Evolutionary conservation across 106 monocot genomes (phyloP).

Genomic region (Posidonia australis): DNA sequence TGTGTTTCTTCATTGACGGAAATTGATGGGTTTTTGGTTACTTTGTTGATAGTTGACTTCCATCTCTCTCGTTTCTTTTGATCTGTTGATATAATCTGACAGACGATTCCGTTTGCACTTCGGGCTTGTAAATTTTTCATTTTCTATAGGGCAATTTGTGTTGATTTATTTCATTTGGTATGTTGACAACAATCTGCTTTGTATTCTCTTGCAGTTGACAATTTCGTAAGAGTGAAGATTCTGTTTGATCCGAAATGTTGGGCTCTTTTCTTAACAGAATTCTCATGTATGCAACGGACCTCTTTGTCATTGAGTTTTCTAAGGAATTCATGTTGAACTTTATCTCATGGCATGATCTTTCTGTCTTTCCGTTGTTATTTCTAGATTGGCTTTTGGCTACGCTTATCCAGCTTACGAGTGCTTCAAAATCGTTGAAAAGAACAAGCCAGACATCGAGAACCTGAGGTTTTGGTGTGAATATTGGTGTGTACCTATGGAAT

Average conservation of each 20-base stretch:
- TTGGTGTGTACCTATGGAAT: slow-evolving; percentile 26
- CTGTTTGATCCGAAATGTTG: slow-evolving; percentile 12
- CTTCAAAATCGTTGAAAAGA: slow-evolving; percentile 66
- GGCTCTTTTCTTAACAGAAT: slow-evolving; percentile 13
- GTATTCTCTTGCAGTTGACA: not conserved
- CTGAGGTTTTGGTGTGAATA: slow-evolving; percentile 81
- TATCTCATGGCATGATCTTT: too few relatives aligned
- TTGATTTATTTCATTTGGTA: too few relatives aligned
- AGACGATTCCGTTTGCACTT: too few relatives aligned
- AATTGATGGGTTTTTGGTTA: too few relatives aligned
- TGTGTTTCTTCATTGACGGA: too few relatives aligned
- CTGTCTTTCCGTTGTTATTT: not conserved
- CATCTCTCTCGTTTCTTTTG: too few relatives aligned
- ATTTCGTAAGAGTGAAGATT: not conserved
- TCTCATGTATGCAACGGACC: slow-evolving; percentile 6
- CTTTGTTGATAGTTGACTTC: too few relatives aligned
- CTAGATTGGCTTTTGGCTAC: slow-evolving; percentile 64
- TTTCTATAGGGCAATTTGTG: too few relatives aligned
- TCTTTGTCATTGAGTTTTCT: too few relatives aligned
- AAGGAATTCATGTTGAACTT: not conserved
- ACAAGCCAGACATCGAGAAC: slow-evolving; percentile 59
- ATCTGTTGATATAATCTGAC: too few relatives aligned
- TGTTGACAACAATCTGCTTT: too few relatives aligned
- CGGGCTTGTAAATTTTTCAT: too few relatives aligned
- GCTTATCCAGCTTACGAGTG: slow-evolving; percentile 82